Evolutionary conservation across 192 early-diverging fungal genomes (phyloP), one percentile per base, ranked within the genome.

Genomic region (Coemansia sp.): DNA sequence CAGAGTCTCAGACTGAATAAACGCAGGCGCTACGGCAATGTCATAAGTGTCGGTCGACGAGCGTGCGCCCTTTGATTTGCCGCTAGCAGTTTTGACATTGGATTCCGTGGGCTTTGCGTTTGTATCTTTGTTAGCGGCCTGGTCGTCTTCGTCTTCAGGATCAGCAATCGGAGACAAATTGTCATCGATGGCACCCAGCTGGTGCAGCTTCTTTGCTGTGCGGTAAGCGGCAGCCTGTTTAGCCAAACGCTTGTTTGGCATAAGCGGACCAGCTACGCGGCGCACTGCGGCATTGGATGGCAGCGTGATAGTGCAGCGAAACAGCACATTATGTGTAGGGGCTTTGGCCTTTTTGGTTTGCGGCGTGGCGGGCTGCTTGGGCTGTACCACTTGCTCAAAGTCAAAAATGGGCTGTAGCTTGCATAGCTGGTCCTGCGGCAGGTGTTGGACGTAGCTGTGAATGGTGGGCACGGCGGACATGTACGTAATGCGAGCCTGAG

Each of bases 221-320:
- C 91, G 85, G 41, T 92, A 86, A 0, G 92, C 88, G 0, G 86
- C 87, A 2, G 83, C 63, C 52, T 89, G 87, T 70, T 87, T 91
- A 6, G 94, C 91, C 35, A 85, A 64, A 25, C 38, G 62, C 51
- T 88, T 89, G 58, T 83, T 89, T 3, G 81, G 69, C 62, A 84
- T 73, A 5, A 71, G 64, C 23, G 85, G 83, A 0, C 85, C 86
- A 9, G 71, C 68, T 2, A 87, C 72, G 19, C 67, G 60, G n/a
- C 82, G 81, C 9, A 90, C 50, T 10, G 86, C 81, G 0, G 89
- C 87, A 65, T 87, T 90, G 38, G 72, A 82, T 11, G 91, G 91
- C 6, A 92, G 52, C 0, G 59, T 79, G 37, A 91, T 35, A 0
- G 66, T 75, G 60, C 88, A 90, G 17, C 77, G 77, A 60, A 62